Conservation (phyloP, 2,329 filamentous ascomycete genomes). For the Blastomyces parvus region DNA sequence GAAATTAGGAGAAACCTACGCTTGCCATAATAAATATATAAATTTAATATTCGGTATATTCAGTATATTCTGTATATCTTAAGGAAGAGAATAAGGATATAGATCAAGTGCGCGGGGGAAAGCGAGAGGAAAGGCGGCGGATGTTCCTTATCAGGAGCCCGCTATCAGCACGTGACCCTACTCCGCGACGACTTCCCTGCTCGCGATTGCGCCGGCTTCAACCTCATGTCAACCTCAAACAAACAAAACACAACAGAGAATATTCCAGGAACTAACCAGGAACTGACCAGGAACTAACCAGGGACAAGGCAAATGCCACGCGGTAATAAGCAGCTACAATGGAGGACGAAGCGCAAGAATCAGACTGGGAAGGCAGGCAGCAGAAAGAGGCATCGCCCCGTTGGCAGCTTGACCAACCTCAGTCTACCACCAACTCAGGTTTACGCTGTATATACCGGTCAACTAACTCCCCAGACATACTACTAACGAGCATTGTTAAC, state of each 20-base stretch:
- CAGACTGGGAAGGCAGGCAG: background rate
- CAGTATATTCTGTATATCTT: background rate
- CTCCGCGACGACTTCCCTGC: background rate
- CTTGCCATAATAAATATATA: constrained; percentile 6
- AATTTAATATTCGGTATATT: background rate
- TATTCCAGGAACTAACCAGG: background rate
- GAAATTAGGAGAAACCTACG: background rate
- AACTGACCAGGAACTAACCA: background rate
- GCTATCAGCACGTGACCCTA: constrained; percentile 1
- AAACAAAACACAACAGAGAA: background rate
- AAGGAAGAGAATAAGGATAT: no score
- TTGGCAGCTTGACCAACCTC: background rate
- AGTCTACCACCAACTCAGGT: background rate
- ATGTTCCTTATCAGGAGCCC: background rate
- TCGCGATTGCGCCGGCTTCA: background rate
- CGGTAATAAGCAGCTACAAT: constrained; percentile 1
- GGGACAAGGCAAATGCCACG: background rate
- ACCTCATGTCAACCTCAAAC: background rate
- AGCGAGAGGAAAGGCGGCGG: background rate
- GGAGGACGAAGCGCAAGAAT: background rate
- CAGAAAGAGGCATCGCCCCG: background rate
- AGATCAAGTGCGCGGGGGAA: no score
- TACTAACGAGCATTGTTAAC: background rate
- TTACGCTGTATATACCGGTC: background rate
- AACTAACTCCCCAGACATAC: background rate